Conservation (phyloP, 2,329 filamentous ascomycete species). For the Xylariaceae sp. region DNA sequence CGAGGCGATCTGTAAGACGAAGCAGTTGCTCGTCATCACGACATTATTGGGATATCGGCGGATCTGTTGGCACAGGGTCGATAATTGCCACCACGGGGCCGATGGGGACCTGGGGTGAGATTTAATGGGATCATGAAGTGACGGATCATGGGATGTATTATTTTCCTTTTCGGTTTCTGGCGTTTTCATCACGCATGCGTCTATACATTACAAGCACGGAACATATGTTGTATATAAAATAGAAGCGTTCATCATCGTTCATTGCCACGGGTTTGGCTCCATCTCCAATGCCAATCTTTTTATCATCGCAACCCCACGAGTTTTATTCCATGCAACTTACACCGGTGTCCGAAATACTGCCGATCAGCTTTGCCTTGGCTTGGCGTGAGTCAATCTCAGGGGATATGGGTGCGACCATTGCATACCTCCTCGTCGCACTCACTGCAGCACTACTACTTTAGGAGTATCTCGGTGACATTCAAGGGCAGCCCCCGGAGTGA, state of each 20-base stretch:
- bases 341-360: conserved; percentile 11
- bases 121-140: conserved; percentile 36
- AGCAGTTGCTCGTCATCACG: conserved; percentile 64
- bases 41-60: conserved; percentile 91
- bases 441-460: background rate
- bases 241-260: conserved; percentile 1
- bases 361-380: conserved; percentile 1
- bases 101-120: conserved; percentile 76
- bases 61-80: conserved; percentile 70
- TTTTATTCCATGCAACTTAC: conserved; percentile 1
- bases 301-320: background rate
- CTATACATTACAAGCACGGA: conserved; percentile 14
- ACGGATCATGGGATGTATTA: background rate
- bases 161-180: background rate
- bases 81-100: conserved; percentile 61
- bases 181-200: conserved; percentile 5
- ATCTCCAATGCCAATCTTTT: conserved; percentile 6
- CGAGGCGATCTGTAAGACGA: conserved; percentile 62
- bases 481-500: conserved; percentile 12
- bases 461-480: conserved; percentile 14
- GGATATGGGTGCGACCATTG: background rate
- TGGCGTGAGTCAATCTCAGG: background rate
- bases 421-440: background rate
- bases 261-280: conserved; percentile 4
- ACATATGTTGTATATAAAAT: conserved; percentile 6